phyloP scores from a whole-genome alignment of 176 grass and related monocot genomes.

The Oryza brachyantha region DNA sequence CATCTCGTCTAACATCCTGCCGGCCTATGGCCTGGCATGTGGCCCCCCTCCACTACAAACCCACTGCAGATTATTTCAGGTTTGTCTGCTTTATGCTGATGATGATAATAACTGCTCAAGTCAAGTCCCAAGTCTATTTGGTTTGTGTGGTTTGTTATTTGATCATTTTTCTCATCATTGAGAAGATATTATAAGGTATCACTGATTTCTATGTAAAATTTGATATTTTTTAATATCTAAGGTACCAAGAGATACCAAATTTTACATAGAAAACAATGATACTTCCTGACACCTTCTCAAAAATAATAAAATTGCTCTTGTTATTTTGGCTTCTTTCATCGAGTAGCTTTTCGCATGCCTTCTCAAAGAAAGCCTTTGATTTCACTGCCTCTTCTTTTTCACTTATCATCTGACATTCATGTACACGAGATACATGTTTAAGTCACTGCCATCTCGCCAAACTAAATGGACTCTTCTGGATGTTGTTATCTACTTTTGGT shows the following conservation, averaged over 20 bases:
- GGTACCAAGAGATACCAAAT: too few species aligned
- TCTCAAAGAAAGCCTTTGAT: neutral
- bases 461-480: neutral
- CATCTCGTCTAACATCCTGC: neutral
- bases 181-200: too few species aligned
- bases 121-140: neutral
- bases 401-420: neutral
- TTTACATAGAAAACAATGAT: too few species aligned
- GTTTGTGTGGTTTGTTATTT: neutral
- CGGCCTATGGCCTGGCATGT: neutral
- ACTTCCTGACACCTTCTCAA: too few species aligned
- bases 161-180: neutral
- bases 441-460: neutral
- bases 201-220: too few species aligned
- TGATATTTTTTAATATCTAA: too few species aligned
- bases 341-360: neutral
- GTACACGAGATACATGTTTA: neutral
- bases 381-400: neutral
- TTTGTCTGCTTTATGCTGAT: neutral
- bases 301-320: too few species aligned
- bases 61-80: neutral
- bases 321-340: too few species aligned
- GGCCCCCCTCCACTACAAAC: neutral
- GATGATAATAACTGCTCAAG: neutral
- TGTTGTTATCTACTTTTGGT: neutral